These are phyloP conservation scores for Globisporangium polare DNA, from an alignment of 352 stramenopile species.

Conservation along the genomic window DNA sequence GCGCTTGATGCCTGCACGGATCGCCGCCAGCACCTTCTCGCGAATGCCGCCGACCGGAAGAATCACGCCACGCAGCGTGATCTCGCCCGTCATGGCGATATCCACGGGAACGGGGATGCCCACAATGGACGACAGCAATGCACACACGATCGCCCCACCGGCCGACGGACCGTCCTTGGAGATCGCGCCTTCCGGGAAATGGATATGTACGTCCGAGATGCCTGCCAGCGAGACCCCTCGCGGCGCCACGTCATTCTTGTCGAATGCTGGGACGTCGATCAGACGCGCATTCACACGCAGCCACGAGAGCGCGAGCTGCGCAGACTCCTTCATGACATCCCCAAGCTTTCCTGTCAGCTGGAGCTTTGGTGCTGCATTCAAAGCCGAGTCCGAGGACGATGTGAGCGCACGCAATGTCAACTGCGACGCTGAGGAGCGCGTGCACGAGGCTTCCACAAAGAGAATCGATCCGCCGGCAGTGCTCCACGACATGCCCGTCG, in stretches of 20 bases:
- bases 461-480: slow-evolving; percentile 73
- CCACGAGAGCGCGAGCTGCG: slow-evolving; percentile 81
- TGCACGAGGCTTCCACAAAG: slow-evolving; percentile 85
- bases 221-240: slow-evolving; percentile 43
- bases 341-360: slow-evolving; percentile 73
- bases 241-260: slow-evolving; percentile 11
- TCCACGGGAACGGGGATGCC: slow-evolving; percentile 64
- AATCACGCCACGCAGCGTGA: slow-evolving; percentile 83
- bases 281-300: slow-evolving; percentile 57
- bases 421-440: slow-evolving; percentile 27
- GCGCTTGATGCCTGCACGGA: slow-evolving; percentile 80
- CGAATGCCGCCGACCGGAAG: slow-evolving; percentile 90
- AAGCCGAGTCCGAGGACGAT: slow-evolving; percentile 19
- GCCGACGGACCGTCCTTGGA: slow-evolving; percentile 89
- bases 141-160: slow-evolving; percentile 82
- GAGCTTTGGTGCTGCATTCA: slow-evolving; percentile 29
- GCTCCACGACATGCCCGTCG: slow-evolving; percentile 85
- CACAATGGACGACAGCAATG: slow-evolving; percentile 75
- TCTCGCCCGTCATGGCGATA: slow-evolving; percentile 88
- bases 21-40: slow-evolving; percentile 87
- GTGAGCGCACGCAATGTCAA: slow-evolving; percentile 20
- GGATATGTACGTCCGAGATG: slow-evolving; percentile 79
- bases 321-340: slow-evolving; percentile 90
- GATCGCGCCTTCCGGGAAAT: slow-evolving; percentile 88
- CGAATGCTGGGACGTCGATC: slow-evolving; percentile 38